Evolutionary conservation across 1,284 basidiomycete genomes (phyloP), one percentile per base, ranked within the genome.

Genomic region (Pseudozyma flocculosa): DNA sequence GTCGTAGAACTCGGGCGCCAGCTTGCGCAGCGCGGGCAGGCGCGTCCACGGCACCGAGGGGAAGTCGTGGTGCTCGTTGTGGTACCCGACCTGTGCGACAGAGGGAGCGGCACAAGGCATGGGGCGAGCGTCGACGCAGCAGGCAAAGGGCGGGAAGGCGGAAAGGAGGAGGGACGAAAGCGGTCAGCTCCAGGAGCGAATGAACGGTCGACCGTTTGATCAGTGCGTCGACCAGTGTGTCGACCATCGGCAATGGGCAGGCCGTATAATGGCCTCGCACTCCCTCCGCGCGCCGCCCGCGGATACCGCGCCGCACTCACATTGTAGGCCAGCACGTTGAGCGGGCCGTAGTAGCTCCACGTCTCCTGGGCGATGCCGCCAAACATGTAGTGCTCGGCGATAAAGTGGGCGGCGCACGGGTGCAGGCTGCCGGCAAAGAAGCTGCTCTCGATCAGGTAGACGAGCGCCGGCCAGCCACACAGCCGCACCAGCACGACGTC

Each of bases 11-110:
- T 98, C 94, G 7, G 88, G 88, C 1, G 92, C 93, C 47, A 96
- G 83, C 4, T 83, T 82, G 23, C 87, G 85, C 17, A 98, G 84
- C 10, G 85, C 83, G 0, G 92, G 91, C 0, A 98, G 84, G n/a
- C 89, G 85, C 10, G 92, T 96, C 94, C 94, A 98, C 0, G 95
- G 85, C 1, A 98, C 82, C 2, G 90, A 92, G 9, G 94, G 93
- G 80, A 98, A 98, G 80, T 98, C 94, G 80, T 98, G 94, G 79
- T 98, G 94, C 78, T 98, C 94, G 80, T 97, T 96, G 79, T 97
- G 94, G 78, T 96, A 97, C 40, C 94, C 94, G 52, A 96, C 26
- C n/a, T n/a, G n/a, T n/a, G n/a, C n/a, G n/a, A n/a, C n/a, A 89
- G 87, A 90, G 23, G 4, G 22, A 40, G 32, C 18, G 22, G 39